A percentile compares a stretch with the other conserved stretches of the same genome.
phyloP scores from a whole-genome alignment of 140 eudicot genomes.

The Senecio squalidus region DNA sequence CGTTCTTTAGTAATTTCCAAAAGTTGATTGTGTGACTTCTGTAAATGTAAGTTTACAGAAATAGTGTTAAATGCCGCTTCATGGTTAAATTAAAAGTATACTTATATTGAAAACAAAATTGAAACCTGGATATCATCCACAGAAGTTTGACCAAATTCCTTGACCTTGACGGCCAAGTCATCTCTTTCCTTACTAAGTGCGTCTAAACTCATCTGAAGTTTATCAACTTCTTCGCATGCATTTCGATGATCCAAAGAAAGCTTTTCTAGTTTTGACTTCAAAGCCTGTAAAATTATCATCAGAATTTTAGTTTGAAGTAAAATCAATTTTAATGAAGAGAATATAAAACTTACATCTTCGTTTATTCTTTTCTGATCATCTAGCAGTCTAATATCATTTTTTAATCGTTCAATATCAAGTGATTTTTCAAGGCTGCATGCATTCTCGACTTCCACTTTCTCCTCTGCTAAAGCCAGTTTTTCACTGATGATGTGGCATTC shows the following conservation, averaged over 20 bases:
- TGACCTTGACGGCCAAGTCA: constrained; percentile 23
- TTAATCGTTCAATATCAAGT: constrained; percentile 43
- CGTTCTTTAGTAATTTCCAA: constrained; percentile 21
- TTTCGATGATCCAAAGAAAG: constrained; percentile 41
- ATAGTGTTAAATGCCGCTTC: constrained; percentile 5
- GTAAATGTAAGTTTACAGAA: neutral
- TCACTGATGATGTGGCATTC: constrained; percentile 41
- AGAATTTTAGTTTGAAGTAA: neutral
- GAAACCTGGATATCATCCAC: constrained; percentile 44
- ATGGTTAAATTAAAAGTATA: neutral
- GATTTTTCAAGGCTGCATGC: constrained; percentile 43
- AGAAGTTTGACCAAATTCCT: constrained; percentile 26
- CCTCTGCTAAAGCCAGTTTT: constrained; percentile 39
- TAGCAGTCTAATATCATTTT: constrained; percentile 36
- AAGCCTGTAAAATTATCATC: constrained; percentile 27
- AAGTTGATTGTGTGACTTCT: constrained; percentile 23
- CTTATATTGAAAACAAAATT: neutral
- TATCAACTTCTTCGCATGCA: constrained; percentile 45
- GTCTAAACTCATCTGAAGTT: constrained; percentile 38
- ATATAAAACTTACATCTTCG: constrained; percentile 47
- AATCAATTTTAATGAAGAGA: too few relatives aligned
- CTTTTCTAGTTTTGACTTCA: constrained; percentile 33
- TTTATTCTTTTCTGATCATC: constrained; percentile 32
- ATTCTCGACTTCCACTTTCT: constrained; percentile 44
- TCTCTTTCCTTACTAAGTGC: constrained; percentile 45